phyloP scores from a whole-genome alignment of 805 yeast genomes.

The Ogataea neopini region DNA sequence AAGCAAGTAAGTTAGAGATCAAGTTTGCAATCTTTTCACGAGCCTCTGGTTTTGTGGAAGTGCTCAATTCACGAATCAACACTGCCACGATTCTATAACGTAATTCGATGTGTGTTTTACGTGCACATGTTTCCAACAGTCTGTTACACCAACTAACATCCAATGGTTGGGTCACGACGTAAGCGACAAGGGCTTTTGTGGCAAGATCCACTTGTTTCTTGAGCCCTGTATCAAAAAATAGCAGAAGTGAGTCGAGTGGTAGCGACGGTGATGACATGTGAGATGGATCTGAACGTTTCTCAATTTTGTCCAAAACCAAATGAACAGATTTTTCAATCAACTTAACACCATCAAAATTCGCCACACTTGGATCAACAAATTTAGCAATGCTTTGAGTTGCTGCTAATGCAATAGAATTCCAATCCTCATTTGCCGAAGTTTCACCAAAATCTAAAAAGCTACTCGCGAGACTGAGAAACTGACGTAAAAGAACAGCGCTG shows the following conservation, averaged over 20 bases:
- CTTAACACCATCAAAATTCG: slow-evolving; percentile 16
- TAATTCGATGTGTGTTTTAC: slow-evolving; percentile 59
- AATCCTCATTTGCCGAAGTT: slow-evolving; percentile 32
- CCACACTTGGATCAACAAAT: slow-evolving; percentile 25
- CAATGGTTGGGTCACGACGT: slow-evolving; percentile 35
- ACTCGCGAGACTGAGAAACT: slow-evolving; percentile 36
- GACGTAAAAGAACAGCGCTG: slow-evolving; percentile 42
- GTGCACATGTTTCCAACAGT: slow-evolving; percentile 63
- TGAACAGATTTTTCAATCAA: slow-evolving; percentile 38
- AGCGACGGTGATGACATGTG: slow-evolving; percentile 8
- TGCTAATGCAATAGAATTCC: slow-evolving; percentile 45
- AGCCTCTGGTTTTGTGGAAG: slow-evolving; percentile 14
- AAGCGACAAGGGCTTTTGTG: slow-evolving; percentile 52
- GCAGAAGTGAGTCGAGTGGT: slow-evolving; percentile 46
- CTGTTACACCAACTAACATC: slow-evolving; percentile 51
- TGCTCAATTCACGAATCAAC: slow-evolving; percentile 57
- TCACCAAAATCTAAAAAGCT: slow-evolving; percentile 29
- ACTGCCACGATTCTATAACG: slow-evolving; percentile 32
- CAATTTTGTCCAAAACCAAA: slow-evolving; percentile 40
- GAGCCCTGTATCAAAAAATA: slow-evolving; percentile 64
- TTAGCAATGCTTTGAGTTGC: slow-evolving; percentile 41
- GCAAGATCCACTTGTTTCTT: slow-evolving; percentile 60
- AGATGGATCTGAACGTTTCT: slow-evolving; percentile 20
- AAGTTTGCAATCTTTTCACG: slow-evolving; percentile 27
- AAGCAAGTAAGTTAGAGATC: slow-evolving; percentile 56